Conservation (phyloP, 805 yeast species). For the Torulaspora quercuum region DNA sequence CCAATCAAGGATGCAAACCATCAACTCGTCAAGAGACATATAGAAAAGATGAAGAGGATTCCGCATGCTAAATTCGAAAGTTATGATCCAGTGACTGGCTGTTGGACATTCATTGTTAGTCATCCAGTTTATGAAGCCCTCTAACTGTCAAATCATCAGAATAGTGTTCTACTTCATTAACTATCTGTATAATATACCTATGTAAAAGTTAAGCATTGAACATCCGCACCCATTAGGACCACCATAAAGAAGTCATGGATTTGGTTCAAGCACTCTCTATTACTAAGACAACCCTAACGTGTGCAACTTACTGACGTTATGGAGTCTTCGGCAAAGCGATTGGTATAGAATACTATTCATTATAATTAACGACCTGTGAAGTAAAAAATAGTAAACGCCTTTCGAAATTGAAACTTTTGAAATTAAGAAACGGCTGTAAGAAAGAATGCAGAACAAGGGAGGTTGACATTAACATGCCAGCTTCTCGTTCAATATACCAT, state of each 20-base stretch:
- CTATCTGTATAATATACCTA: no score
- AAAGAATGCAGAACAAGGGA: no score
- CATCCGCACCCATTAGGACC: no score
- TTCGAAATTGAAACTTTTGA: no score
- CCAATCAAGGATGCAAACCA: slow-evolving; percentile 76
- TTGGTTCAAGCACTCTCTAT: no score
- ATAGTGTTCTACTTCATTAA: no score
- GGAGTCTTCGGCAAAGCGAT: neutral
- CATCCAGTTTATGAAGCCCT: slow-evolving; percentile 17
- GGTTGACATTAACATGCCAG: no score
- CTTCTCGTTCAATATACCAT: no score
- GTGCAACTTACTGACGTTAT: no score
- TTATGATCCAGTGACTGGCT: slow-evolving; percentile 73
- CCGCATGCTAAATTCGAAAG: slow-evolving; percentile 58
- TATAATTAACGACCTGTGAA: neutral
- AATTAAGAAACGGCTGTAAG: no score
- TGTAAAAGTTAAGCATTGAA: slow-evolving; percentile 1
- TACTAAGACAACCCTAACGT: no score
- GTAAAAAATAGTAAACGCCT: neutral
- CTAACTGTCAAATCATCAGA: neutral
- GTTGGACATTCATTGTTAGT: slow-evolving; percentile 56
- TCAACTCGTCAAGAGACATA: slow-evolving; percentile 64
- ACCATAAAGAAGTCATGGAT: no score
- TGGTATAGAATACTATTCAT: neutral
- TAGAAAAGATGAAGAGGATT: slow-evolving; percentile 58